Base-by-base conservation (phyloP, 2,329 filamentous ascomycete genomes). In the Verruconis gallopava region DNA sequence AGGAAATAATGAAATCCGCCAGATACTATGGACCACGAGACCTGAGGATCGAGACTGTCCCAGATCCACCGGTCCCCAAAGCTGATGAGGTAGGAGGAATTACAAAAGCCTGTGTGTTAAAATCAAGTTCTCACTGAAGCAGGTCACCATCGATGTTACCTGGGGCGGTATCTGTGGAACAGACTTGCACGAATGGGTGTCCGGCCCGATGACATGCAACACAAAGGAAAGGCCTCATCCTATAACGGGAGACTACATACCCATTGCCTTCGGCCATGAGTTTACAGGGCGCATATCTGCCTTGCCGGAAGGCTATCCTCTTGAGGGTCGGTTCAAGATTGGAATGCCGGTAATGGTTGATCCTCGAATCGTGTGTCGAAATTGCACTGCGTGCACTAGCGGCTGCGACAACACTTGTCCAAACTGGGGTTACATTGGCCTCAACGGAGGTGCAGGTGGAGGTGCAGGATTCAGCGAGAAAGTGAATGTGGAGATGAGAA, bases 91-190 rank as follows among this genome's bases (percentile, higher is more conserved):
- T n/a, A n/a, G n/a, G n/a, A n/a, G n/a, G n/a, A n/a, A n/a, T n/a
- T n/a, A n/a, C n/a, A n/a, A n/a, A n/a, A n/a, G n/a, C n/a, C n/a
- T n/a, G n/a, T n/a, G n/a, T n/a, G n/a, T n/a, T n/a, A n/a, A n/a
- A n/a, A n/a, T n/a, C n/a, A n/a, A n/a, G n/a, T n/a, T n/a, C n/a
- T n/a, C n/a, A n/a, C n/a, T n/a, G n/a, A n/a, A n/a, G n/a, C n/a
- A n/a, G n/a, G 53, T 50, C 6, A 45, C 56, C 5, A 38, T 59
- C 15, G 48, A 48, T 1, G 49, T 57, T n/a, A 51, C 54, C 30
- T 57, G 51, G 53, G 51, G 51, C 37, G 54, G 53, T 13, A 59
- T 58, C 18, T 58, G 55, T 38, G 55, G 56, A 5, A 50, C 44
- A 12, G 55, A 57, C 41, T 40, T 58, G 2, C 51, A 56, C 32